Conservation (phyloP, 345 rosid genomes). For the Populus deltoides region DNA sequence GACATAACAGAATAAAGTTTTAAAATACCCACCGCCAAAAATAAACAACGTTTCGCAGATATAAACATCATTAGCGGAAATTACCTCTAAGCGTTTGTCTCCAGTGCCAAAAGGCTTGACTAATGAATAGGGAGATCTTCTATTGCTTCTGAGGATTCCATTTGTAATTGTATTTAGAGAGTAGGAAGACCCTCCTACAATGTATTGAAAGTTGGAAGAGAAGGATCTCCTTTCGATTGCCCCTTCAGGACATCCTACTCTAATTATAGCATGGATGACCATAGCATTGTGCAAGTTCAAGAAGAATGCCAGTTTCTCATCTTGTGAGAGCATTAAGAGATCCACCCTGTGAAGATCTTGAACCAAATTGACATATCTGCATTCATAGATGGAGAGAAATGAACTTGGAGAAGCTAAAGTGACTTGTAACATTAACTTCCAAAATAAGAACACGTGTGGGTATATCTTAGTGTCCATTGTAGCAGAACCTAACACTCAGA, state of each 20-base stretch:
- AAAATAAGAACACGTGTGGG: not conserved
- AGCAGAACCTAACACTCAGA: not conserved
- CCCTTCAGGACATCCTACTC: conserved; percentile 63
- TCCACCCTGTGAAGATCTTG: conserved; percentile 78
- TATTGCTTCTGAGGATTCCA: conserved; percentile 65
- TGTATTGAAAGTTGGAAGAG: conserved; percentile 63
- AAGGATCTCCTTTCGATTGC: conserved; percentile 63
- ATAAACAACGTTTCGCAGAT: not conserved
- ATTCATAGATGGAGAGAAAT: not conserved
- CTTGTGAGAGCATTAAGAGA: conserved; percentile 40
- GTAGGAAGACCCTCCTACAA: conserved; percentile 73
- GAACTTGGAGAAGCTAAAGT: not conserved
- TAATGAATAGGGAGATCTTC: conserved; percentile 57
- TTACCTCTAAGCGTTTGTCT: conserved; percentile 65
- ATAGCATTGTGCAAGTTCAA: conserved; percentile 85
- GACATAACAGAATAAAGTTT: not conserved
- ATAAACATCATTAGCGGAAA: not conserved
- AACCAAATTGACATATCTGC: conserved; percentile 63
- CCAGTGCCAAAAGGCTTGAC: conserved; percentile 48
- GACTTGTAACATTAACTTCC: not conserved
- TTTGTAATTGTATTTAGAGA: conserved; percentile 59
- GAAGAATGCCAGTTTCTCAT: conserved; percentile 75
- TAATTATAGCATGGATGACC: conserved; percentile 83
- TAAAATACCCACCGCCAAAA: not conserved
- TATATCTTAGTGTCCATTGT: not conserved